Evolutionary conservation across 2,329 filamentous ascomycete genomes (phyloP).

Genomic region (Cladosporium sp.): DNA sequence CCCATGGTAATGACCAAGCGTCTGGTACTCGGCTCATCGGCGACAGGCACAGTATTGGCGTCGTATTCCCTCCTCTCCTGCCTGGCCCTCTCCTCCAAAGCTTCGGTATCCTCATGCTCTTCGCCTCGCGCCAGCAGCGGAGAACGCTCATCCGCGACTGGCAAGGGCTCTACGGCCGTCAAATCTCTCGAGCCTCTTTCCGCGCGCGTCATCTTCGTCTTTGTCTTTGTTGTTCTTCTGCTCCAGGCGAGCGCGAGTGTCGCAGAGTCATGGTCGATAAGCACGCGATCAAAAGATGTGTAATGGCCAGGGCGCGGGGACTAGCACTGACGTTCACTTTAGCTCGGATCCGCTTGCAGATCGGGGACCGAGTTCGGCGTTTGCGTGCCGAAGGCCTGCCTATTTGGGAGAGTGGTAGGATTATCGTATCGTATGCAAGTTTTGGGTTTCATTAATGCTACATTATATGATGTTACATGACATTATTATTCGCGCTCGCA

Average conservation of each 20-base stretch:
- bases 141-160: slow-evolving; percentile 18
- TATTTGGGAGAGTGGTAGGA: not conserved
- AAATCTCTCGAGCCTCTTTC: not conserved
- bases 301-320: not conserved
- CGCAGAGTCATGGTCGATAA: not conserved
- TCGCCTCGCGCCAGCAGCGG: slow-evolving; percentile 18
- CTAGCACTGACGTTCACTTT: not conserved
- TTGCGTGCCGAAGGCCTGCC: not conserved
- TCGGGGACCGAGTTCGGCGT: slow-evolving; percentile 4
- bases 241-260: not conserved
- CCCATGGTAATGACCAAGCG: slow-evolving; percentile 46
- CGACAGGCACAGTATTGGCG: slow-evolving; percentile 23
- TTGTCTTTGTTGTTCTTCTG: too few species aligned
- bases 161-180: slow-evolving; percentile 13
- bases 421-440: not conserved
- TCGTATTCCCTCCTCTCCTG: slow-evolving; percentile 32
- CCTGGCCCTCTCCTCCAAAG: slow-evolving; percentile 26
- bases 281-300: not conserved
- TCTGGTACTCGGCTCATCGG: slow-evolving; percentile 43
- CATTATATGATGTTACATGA: slow-evolving; percentile 3
- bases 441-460: not conserved
- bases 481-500: not conserved
- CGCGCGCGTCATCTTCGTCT: not conserved
- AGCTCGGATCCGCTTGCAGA: too few species aligned
- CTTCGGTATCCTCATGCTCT: slow-evolving; percentile 14